Percentiles rank a stretch among this genome's conserved stretches.
These are phyloP conservation scores for Macrolepiota albuminosa DNA, from an alignment of 768 basidiomycete species.

Conservation along the genomic window DNA sequence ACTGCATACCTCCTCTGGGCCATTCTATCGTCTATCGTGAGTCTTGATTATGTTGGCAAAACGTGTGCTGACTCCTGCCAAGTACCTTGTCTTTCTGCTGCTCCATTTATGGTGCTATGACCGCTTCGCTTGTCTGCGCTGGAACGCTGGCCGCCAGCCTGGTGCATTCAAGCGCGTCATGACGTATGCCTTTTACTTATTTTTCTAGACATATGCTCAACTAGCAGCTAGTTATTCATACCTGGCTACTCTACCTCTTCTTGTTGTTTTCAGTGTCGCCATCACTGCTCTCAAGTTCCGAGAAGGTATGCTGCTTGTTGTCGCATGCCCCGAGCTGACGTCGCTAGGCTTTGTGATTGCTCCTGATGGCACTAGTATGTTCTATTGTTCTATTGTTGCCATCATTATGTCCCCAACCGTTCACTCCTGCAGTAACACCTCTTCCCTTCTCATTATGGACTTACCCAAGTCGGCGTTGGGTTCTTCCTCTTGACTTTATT, in stretches of 20 bases:
- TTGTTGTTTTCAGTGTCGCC: slow-evolving; percentile 58
- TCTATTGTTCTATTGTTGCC: slow-evolving; percentile 6
- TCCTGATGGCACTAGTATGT: slow-evolving; percentile 30
- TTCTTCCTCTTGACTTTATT: slow-evolving; percentile 67
- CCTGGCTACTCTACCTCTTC: slow-evolving; percentile 59
- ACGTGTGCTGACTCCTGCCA: neutral
- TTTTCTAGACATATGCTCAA: neutral
- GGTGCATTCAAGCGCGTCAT: slow-evolving; percentile 86
- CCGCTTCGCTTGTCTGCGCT: slow-evolving; percentile 66
- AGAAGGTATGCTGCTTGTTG: slow-evolving; percentile 46
- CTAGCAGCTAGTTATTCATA: slow-evolving; percentile 64
- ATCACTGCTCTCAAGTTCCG: slow-evolving; percentile 65
- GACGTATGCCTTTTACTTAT: slow-evolving; percentile 52
- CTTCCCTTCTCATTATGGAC: slow-evolving; percentile 52
- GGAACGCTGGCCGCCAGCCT: slow-evolving; percentile 72
- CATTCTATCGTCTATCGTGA: slow-evolving; percentile 58
- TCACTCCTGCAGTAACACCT: slow-evolving; percentile 43
- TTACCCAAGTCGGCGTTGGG: slow-evolving; percentile 38
- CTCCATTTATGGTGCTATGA: slow-evolving; percentile 82
- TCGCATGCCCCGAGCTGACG: neutral
- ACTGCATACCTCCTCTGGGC: slow-evolving; percentile 77
- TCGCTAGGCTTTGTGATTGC: slow-evolving; percentile 34
- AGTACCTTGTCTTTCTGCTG: slow-evolving; percentile 66
- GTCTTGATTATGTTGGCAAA: slow-evolving; percentile 45
- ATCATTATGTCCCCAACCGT: neutral